Percentiles rank a stretch among this genome's conserved stretches.
These are phyloP conservation scores for Citrus inodora DNA, from an alignment of 345 rosid species.

Conservation along the genomic window DNA sequence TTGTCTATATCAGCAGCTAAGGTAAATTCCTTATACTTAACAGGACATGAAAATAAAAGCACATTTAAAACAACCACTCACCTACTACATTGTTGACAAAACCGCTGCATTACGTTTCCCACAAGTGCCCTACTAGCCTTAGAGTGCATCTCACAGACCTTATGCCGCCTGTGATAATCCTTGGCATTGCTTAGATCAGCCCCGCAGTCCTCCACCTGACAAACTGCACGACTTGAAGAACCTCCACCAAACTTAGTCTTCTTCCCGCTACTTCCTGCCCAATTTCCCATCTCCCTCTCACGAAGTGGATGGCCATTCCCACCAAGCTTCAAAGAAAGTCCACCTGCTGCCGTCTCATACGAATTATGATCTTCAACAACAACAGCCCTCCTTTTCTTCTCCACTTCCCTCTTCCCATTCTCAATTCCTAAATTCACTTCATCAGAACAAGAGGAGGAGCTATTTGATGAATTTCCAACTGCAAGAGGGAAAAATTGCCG, in stretches of 20 bases:
- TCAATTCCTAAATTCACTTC: constrained; percentile 52
- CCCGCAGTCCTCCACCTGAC: constrained; percentile 95
- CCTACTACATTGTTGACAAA: constrained; percentile 99
- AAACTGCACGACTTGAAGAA: constrained; percentile 59
- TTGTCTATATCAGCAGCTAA: background rate
- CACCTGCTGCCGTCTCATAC: constrained; percentile 41
- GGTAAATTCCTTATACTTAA: background rate
- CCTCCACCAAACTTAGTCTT: constrained; percentile 65
- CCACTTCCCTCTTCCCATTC: constrained; percentile 57
- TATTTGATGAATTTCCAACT: constrained; percentile 66
- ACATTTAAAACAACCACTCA: constrained; percentile 22
- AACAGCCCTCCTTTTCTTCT: constrained; percentile 76
- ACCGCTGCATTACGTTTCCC: constrained; percentile 89
- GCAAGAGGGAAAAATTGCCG: constrained; percentile 59
- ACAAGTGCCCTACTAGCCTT: constrained; percentile 86
- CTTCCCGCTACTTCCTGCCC: constrained; percentile 67
- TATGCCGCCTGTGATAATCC: constrained; percentile 96
- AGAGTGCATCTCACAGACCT: constrained; percentile 97
- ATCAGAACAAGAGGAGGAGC: constrained; percentile 81
- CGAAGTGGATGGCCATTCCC: constrained; percentile 46
- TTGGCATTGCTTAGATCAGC: constrained; percentile 89
- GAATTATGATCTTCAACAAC: constrained; percentile 50
- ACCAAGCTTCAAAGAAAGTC: constrained; percentile 73
- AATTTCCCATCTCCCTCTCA: constrained; percentile 43
- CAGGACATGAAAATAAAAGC: background rate